A percentile compares a stretch with the other conserved stretches of the same genome.
Conservation (phyloP, 2,329 filamentous ascomycete species). For the Drechslerella stenobrocha region DNA sequence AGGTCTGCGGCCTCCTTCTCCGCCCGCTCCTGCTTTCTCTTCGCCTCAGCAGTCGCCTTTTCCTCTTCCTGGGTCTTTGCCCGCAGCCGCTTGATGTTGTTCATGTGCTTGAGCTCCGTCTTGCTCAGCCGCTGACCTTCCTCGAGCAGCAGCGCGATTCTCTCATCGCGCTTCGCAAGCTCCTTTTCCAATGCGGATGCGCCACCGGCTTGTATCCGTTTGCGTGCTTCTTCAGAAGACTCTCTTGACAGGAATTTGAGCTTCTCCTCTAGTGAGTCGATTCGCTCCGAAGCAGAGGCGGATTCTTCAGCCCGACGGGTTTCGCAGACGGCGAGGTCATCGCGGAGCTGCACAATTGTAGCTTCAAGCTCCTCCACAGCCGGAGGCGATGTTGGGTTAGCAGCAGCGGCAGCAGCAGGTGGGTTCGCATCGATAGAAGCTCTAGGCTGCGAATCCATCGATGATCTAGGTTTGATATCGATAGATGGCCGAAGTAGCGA, state of each 20-base stretch:
- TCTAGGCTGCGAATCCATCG: slow-evolving; percentile 2
- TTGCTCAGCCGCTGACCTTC: slow-evolving; percentile 88
- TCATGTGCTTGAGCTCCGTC: slow-evolving; percentile 80
- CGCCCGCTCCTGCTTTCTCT: slow-evolving; percentile 64
- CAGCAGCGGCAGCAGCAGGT: background rate
- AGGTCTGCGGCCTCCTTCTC: slow-evolving; percentile 60
- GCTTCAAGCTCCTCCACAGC: slow-evolving; percentile 56
- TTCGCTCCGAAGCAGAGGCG: slow-evolving; percentile 79
- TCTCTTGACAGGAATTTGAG: slow-evolving; percentile 83
- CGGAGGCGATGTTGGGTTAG: slow-evolving; percentile 19
- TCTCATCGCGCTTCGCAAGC: slow-evolving; percentile 84
- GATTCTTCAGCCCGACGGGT: slow-evolving; percentile 76
- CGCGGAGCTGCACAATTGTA: slow-evolving; percentile 59
- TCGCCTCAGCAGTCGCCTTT: slow-evolving; percentile 66
- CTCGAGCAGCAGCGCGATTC: slow-evolving; percentile 84
- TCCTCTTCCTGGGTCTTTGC: slow-evolving; percentile 68
- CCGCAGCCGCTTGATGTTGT: slow-evolving; percentile 78
- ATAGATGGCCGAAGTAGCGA: slow-evolving; percentile 19
- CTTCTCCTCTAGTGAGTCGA: slow-evolving; percentile 89
- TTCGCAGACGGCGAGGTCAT: slow-evolving; percentile 61
- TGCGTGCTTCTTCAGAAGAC: slow-evolving; percentile 73
- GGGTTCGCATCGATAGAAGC: background rate
- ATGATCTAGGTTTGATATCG: slow-evolving; percentile 11
- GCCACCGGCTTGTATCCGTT: slow-evolving; percentile 65
- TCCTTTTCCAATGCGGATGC: slow-evolving; percentile 73